These are phyloP conservation scores for Otatea glauca DNA, from an alignment of 176 grass and related monocot genomes.

Conservation along the genomic window DNA sequence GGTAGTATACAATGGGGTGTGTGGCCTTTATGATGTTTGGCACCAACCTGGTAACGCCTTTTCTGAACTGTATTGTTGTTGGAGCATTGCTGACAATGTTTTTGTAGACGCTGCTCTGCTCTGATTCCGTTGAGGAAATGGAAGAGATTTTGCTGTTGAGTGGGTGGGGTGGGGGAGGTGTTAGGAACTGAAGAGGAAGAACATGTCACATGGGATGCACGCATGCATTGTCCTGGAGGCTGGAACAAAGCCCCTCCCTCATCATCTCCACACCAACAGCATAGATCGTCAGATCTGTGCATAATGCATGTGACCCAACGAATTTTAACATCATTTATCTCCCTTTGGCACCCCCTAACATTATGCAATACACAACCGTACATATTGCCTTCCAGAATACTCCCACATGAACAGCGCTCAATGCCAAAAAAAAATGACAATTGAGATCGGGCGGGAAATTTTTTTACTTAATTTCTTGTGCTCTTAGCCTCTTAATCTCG, in stretches of 20 bases:
- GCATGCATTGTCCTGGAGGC: constrained; percentile 46
- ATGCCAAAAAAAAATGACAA: background rate
- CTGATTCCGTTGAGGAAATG: constrained; percentile 41
- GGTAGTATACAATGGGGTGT: background rate
- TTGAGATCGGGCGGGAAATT: background rate
- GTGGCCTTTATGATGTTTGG: constrained; percentile 44
- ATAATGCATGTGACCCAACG: constrained; percentile 59
- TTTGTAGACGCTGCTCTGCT: constrained; percentile 18
- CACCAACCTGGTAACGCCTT: constrained; percentile 48
- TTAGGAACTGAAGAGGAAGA: constrained; percentile 55
- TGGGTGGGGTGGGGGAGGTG: constrained; percentile 39
- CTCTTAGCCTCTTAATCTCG: background rate
- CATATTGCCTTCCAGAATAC: constrained; percentile 25
- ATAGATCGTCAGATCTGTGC: constrained; percentile 47
- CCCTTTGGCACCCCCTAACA: constrained; percentile 17
- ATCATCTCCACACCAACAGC: constrained; percentile 43
- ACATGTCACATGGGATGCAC: constrained; percentile 67
- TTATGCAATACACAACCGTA: constrained; percentile 24
- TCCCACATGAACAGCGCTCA: constrained; percentile 33
- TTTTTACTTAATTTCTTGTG: background rate
- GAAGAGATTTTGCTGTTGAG: constrained; percentile 47
- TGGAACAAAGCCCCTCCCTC: constrained; percentile 43
- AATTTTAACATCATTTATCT: constrained; percentile 58
- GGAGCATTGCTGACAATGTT: constrained; percentile 31
- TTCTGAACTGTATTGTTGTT: constrained; percentile 46